These are phyloP conservation scores for Cystoisospora suis DNA, from an alignment of 169 alveolate genomes.

Conservation along the genomic window DNA sequence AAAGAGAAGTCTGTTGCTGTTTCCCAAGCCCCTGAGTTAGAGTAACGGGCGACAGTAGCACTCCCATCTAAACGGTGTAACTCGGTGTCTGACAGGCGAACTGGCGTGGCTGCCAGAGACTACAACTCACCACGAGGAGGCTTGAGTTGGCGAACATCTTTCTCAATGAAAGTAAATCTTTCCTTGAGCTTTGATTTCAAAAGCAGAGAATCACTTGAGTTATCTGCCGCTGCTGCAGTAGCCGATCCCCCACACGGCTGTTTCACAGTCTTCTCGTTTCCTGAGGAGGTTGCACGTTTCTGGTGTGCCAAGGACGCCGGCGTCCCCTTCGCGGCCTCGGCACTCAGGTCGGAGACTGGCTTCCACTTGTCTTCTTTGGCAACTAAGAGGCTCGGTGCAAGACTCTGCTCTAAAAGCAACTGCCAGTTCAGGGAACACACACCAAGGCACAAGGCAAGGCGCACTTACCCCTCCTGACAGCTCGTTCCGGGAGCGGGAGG, in stretches of 20 bases:
- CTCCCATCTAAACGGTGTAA: too few species aligned
- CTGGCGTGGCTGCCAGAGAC: too few species aligned
- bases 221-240: neutral
- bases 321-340: neutral
- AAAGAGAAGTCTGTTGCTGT: too few species aligned
- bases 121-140: neutral
- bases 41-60: too few species aligned
- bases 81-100: too few species aligned
- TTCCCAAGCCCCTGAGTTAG: too few species aligned
- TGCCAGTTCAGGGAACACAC: too few species aligned
- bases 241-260: neutral
- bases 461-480: too few species aligned
- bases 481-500: too few species aligned
- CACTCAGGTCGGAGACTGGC: neutral
- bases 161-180: neutral
- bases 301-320: neutral
- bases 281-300: neutral
- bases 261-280: neutral
- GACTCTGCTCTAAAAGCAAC: conserved; percentile 8
- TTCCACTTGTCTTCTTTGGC: neutral
- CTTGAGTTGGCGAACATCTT: conserved; percentile 29
- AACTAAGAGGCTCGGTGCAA: neutral
- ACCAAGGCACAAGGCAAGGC: neutral
- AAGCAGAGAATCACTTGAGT: too few species aligned
- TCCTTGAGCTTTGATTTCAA: conserved; percentile 2